Percentiles rank a stretch among this genome's conserved stretches.
Evolutionary conservation across 176 grass and related monocot species (phyloP).

Genomic region (Oryza australiensis): DNA sequence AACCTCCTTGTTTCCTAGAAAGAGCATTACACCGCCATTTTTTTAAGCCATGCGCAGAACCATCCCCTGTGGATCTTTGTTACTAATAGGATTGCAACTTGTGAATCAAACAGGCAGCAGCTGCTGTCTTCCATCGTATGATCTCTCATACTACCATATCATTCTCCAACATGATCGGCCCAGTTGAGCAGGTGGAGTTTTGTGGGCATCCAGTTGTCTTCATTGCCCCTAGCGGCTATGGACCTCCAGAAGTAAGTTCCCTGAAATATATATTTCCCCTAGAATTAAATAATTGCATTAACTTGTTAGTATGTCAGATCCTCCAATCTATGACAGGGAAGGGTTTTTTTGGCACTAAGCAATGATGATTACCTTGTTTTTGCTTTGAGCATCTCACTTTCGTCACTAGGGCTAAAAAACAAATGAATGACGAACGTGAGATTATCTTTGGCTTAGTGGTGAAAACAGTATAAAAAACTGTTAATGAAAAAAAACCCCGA

Average conservation of each 20-base stretch:
- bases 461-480: not conserved
- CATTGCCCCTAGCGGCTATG: constrained; percentile 85
- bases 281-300: not conserved
- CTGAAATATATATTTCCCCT: not conserved
- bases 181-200: constrained; percentile 68
- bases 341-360: no score
- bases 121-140: constrained; percentile 51
- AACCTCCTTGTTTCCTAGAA: not conserved
- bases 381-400: not conserved
- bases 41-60: not conserved
- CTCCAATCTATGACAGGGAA: not conserved
- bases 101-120: constrained; percentile 50
- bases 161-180: constrained; percentile 79
- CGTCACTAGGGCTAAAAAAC: not conserved
- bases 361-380: not conserved
- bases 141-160: constrained; percentile 77
- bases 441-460: not conserved
- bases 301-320: not conserved
- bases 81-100: constrained; percentile 27
- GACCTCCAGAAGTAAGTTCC: constrained; percentile 70
- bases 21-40: not conserved
- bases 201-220: constrained; percentile 73
- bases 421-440: not conserved
- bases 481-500: not conserved
- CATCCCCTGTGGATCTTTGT: not conserved